phyloP scores from a whole-genome alignment of 2,329 filamentous ascomycete genomes.

The Metarhizium album region DNA sequence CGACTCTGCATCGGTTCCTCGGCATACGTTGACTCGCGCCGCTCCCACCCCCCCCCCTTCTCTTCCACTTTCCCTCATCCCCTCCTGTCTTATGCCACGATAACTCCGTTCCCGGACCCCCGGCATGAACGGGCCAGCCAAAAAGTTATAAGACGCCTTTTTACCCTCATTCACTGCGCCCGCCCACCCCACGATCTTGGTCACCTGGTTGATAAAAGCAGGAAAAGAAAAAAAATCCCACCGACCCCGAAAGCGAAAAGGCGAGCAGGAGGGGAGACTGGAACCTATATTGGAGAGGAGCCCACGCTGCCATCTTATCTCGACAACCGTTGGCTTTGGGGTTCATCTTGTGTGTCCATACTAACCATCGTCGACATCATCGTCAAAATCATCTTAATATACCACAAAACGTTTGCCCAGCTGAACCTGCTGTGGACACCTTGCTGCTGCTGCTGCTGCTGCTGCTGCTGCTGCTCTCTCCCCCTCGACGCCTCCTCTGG shows the following conservation, averaged over 20 bases:
- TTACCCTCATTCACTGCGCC: neutral
- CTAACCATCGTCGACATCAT: slow-evolving; percentile 1
- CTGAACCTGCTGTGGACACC: slow-evolving; percentile 3
- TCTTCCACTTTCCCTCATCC: no score
- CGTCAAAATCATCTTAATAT: slow-evolving; percentile 3
- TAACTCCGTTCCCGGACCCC: slow-evolving; percentile 7
- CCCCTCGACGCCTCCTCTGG: neutral
- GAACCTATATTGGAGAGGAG: slow-evolving; percentile 1
- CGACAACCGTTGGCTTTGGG: neutral
- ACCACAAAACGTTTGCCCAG: slow-evolving; percentile 5
- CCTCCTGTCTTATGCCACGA: neutral
- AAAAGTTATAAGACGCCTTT: slow-evolving; percentile 3
- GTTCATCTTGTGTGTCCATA: slow-evolving; percentile 2
- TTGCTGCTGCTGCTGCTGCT: no score
- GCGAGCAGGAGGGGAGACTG: neutral
- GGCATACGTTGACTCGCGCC: neutral
- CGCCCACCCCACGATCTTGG: neutral
- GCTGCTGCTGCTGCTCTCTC: no score
- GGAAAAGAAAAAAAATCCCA: neutral
- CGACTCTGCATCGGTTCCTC: no score
- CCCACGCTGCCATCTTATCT: neutral
- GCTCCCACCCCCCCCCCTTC: neutral
- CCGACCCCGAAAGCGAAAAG: neutral
- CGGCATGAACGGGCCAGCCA: neutral
- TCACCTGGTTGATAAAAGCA: slow-evolving; percentile 4